Evolutionary conservation across 1,284 basidiomycete species (phyloP), one percentile per base, ranked within the genome.

Genomic region (Acaromyces ingoldii): DNA sequence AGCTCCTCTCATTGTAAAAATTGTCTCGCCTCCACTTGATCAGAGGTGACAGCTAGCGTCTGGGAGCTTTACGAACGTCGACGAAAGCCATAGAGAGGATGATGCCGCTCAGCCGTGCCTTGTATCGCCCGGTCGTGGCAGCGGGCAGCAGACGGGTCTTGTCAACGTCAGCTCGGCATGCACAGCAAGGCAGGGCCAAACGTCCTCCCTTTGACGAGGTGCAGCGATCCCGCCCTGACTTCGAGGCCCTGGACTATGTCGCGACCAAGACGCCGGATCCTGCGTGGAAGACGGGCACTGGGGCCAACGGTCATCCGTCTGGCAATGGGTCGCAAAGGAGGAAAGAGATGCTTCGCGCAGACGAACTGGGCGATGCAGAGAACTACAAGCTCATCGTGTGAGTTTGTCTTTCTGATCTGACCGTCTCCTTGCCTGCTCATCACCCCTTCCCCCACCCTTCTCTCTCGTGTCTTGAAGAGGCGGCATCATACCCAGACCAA

Each of bases 321-420:
- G 31, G 21, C 17, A 7, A 26, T 10, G 42, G 25, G 9, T 44
- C 26, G 17, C 9, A 28, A 6, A 5, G 13, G 5, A 44, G 25
- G 42, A 31, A 24, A 19, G 38, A 50, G 46, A 31, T 47, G 46
- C 30, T 47, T 48, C 22, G 38, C 25, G 30, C 48, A 19, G 48
- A 22, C 15, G 40, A 44, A 7, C 25, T 50, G 30, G 46, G 26
- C 15, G 42, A 25, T 29, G 48, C 28, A 13, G 40, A 17, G n/a
- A 50, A 50, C 29, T 50, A 50, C 48, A 50, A 50, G 42, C 39
- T 50, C 22, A 17, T 50, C 9, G 38, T 50, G 42, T 44, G 24
- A 31, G 42, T 31, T 44, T 28, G n/a, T n/a, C n/a, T n/a, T n/a
- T 28, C 9, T 21, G 19, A 41, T 19, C 10, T n/a, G 17, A 21